These are phyloP conservation scores for Leccinum olivaceopallidum DNA, from an alignment of 768 basidiomycete species.

Conservation along the genomic window DNA sequence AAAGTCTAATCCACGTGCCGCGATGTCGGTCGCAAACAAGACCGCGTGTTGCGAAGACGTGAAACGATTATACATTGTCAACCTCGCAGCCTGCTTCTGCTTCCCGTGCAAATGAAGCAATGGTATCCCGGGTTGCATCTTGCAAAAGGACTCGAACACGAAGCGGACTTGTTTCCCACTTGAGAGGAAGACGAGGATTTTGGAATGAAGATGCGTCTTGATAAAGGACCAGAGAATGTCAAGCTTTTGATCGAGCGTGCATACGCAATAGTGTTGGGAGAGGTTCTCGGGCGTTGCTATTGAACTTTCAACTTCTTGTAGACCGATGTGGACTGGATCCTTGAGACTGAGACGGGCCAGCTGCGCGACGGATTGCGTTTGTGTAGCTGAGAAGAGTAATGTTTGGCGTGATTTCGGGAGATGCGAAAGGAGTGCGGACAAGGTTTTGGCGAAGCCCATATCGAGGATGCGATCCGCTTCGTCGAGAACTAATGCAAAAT, in stretches of 20 bases:
- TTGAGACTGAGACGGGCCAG: slow-evolving; percentile 88
- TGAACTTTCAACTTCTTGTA: slow-evolving; percentile 46
- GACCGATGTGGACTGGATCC: slow-evolving; percentile 73
- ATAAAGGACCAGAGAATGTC: slow-evolving; percentile 94
- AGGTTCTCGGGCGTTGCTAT: slow-evolving; percentile 70
- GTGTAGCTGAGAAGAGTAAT: slow-evolving; percentile 94
- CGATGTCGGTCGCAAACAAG: slow-evolving; percentile 94
- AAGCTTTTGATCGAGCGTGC: slow-evolving; percentile 83
- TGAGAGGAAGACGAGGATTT: slow-evolving; percentile 92
- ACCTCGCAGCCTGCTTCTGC: slow-evolving; percentile 89
- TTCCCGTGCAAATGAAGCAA: slow-evolving; percentile 96
- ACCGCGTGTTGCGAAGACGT: slow-evolving; percentile 79
- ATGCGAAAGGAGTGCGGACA: slow-evolving; percentile 89
- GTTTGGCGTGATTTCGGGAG: slow-evolving; percentile 93
- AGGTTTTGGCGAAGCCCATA: slow-evolving; percentile 89
- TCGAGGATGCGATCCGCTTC: slow-evolving; percentile 97
- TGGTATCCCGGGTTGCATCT: slow-evolving; percentile 91
- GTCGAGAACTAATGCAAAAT: slow-evolving; percentile 68
- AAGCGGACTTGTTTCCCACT: slow-evolving; percentile 98
- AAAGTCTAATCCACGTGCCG: slow-evolving; percentile 95
- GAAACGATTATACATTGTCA: slow-evolving; percentile 84
- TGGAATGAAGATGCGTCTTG: slow-evolving; percentile 88
- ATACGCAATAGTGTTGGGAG: slow-evolving; percentile 87
- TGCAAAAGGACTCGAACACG: slow-evolving; percentile 92
- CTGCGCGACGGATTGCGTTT: slow-evolving; percentile 86